Evolutionary conservation across 2,329 filamentous ascomycete genomes (phyloP).

Genomic region (Paraphoma sp.): DNA sequence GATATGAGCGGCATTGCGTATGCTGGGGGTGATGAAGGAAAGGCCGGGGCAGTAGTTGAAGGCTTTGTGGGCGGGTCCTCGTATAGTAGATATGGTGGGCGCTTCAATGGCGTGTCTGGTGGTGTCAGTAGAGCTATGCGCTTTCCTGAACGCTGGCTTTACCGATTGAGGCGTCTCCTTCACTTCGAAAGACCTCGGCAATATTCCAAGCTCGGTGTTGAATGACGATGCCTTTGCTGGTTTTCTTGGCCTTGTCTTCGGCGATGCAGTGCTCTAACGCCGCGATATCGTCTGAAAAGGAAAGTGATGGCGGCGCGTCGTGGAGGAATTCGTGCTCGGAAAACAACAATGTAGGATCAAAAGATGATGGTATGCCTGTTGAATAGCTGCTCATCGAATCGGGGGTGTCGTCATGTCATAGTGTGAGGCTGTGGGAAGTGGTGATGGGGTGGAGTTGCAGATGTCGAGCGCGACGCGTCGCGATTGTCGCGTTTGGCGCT

Average conservation of each 20-base stretch:
- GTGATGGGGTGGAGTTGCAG: slow-evolving; percentile 2
- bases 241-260: slow-evolving; percentile 53
- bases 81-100: slow-evolving; percentile 12
- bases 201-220: slow-evolving; percentile 59
- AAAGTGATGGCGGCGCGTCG: slow-evolving; percentile 27
- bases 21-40: slow-evolving; percentile 55
- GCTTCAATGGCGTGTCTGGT: slow-evolving; percentile 43
- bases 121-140: slow-evolving; percentile 24
- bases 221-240: slow-evolving; percentile 55
- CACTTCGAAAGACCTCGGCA: slow-evolving; percentile 57
- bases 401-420: neutral
- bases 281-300: slow-evolving; percentile 57
- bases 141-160: slow-evolving; percentile 15
- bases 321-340: slow-evolving; percentile 49
- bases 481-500: slow-evolving; percentile 23
- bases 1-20: slow-evolving; percentile 68
- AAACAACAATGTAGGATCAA: slow-evolving; percentile 59
- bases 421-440: slow-evolving; percentile 2
- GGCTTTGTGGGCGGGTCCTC: slow-evolving; percentile 16
- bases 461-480: slow-evolving; percentile 8
- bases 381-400: slow-evolving; percentile 38
- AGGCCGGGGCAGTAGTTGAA: slow-evolving; percentile 12
- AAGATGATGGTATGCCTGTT: slow-evolving; percentile 53
- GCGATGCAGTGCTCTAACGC: slow-evolving; percentile 50
- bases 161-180: slow-evolving; percentile 51